phyloP scores from a whole-genome alignment of 495 filamentous ascomycete genomes.

The Wilcoxina mikolae region DNA sequence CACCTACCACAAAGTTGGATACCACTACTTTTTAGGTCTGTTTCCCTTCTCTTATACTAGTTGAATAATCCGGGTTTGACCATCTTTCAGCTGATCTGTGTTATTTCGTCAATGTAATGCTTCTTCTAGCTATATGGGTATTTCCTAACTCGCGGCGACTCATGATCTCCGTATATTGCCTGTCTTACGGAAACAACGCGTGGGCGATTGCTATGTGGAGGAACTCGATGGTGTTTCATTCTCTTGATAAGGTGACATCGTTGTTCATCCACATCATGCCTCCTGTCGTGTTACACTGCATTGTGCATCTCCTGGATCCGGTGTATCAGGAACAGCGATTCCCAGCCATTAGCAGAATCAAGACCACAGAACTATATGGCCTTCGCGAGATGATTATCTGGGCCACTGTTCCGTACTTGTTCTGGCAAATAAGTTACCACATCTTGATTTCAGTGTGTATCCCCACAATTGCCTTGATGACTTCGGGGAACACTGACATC shows the following conservation, averaged over 20 bases:
- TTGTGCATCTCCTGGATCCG: conserved; percentile 64
- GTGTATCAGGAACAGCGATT: conserved; percentile 54
- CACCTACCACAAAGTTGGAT: conserved; percentile 75
- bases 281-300: conserved; percentile 75
- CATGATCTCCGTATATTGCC: conserved; percentile 83
- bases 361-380: conserved; percentile 62
- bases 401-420: conserved; percentile 78
- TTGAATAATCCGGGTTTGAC: neutral
- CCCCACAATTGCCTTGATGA: neutral
- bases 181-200: conserved; percentile 91
- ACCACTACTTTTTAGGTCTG: conserved; percentile 77
- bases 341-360: conserved; percentile 73
- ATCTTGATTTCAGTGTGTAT: conserved; percentile 75
- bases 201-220: conserved; percentile 97
- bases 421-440: conserved; percentile 90
- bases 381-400: conserved; percentile 76
- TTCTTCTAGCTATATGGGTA: conserved; percentile 70
- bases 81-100: conserved; percentile 50
- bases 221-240: conserved; percentile 95
- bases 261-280: conserved; percentile 99
- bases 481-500: neutral
- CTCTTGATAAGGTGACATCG: conserved; percentile 67
- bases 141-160: conserved; percentile 83
- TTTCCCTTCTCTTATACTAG: neutral
- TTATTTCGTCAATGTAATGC: conserved; percentile 90